A percentile compares a stretch with the other conserved stretches of the same genome.
phyloP scores from a whole-genome alignment of 2,329 filamentous ascomycete genomes.

The Amauroascus verrucosus region DNA sequence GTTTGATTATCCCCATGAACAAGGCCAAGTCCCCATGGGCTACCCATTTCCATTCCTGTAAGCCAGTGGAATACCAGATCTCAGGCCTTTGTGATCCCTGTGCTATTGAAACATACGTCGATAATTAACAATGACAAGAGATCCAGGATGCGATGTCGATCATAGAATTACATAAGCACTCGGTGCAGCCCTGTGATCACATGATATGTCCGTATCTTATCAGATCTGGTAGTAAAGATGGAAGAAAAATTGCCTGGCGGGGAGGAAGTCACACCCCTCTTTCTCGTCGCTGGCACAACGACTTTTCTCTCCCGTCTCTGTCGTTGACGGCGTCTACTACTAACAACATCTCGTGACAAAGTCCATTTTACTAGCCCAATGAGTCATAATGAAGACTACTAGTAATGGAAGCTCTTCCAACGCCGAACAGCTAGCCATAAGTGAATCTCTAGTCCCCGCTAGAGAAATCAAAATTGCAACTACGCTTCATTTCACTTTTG shows the following conservation, averaged over 20 bases:
- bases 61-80: too few relatives aligned
- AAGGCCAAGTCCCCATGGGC: background rate
- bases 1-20: background rate
- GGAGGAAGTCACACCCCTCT: background rate
- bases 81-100: too few relatives aligned
- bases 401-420: background rate
- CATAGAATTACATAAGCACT: background rate
- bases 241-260: background rate
- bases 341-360: too few relatives aligned
- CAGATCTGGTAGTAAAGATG: slow-evolving; percentile 5
- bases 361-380: background rate
- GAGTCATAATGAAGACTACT: background rate
- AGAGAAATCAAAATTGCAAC: slow-evolving; percentile 44
- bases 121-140: too few relatives aligned
- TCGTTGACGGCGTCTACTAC: too few relatives aligned
- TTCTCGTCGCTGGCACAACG: background rate
- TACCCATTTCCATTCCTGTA: background rate
- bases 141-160: background rate
- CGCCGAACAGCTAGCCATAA: slow-evolving; percentile 25
- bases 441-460: slow-evolving; percentile 47
- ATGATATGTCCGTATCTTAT: slow-evolving; percentile 2
- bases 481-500: slow-evolving; percentile 52
- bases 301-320: too few relatives aligned
- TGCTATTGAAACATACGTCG: too few relatives aligned
- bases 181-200: background rate